Evolutionary conservation across 2,329 filamentous ascomycete genomes (phyloP).

Genomic region (Colletotrichum siamense): DNA sequence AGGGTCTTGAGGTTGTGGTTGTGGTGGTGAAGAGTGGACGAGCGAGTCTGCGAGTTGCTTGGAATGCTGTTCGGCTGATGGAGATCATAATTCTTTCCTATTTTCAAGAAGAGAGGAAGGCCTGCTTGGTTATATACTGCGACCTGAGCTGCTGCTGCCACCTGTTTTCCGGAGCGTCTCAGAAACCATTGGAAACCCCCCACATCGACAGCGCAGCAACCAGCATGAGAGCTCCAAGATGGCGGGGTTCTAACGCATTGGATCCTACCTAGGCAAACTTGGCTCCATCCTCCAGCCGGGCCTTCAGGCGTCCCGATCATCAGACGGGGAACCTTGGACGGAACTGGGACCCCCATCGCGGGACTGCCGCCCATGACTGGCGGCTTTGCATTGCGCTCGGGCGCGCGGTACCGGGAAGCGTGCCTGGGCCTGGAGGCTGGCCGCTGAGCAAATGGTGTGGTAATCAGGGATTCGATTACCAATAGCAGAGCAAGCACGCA

Average conservation of each 20-base stretch:
- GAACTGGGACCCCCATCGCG: neutral
- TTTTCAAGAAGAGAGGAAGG: neutral
- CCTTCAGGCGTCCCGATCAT: constrained; percentile 5
- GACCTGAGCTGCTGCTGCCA: neutral
- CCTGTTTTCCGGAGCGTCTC: constrained; percentile 3
- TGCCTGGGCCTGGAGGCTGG: neutral
- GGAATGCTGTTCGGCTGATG: constrained; percentile 2
- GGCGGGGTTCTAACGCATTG: neutral
- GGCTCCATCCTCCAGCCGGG: neutral
- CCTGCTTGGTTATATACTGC: constrained; percentile 7
- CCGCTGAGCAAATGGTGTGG: constrained; percentile 19
- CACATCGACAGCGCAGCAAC: constrained; percentile 10
- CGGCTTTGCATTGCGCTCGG: neutral
- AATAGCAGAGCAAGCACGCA: neutral
- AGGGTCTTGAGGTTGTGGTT: neutral
- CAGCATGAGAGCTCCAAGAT: neutral
- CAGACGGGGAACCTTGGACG: constrained; percentile 35
- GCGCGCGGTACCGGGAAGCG: neutral
- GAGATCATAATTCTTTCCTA: neutral
- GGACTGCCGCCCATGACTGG: neutral
- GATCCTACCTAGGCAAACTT: neutral
- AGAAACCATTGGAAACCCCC: constrained; percentile 8
- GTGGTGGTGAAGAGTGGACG: neutral
- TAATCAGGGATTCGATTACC: constrained; percentile 14
- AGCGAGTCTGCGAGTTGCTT: constrained; percentile 6